These are phyloP conservation scores for Phascolomyces articulosus DNA, from an alignment of 371 early-diverging fungal genomes.

Conservation along the genomic window DNA sequence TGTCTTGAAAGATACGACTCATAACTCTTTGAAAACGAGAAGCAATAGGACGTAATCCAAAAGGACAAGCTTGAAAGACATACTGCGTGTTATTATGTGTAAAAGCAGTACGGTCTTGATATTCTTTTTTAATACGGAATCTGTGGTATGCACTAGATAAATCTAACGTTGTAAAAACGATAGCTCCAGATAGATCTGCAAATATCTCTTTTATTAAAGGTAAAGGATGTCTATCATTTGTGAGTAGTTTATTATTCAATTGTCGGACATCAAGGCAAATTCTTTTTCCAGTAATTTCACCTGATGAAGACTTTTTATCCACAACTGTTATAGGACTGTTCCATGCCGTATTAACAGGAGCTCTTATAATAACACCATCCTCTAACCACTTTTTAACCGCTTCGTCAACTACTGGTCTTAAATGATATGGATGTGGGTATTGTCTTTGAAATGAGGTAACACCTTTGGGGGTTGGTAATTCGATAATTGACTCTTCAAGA, in stretches of 20 bases:
- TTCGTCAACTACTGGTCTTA: neutral
- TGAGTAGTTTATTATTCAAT: neutral
- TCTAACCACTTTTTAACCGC: conserved; percentile 4
- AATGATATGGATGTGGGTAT: too few relatives aligned
- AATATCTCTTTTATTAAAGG: conserved; percentile 5
- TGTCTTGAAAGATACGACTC: too few relatives aligned
- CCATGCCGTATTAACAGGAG: conserved; percentile 12
- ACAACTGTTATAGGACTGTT: conserved; percentile 26
- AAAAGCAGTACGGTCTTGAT: conserved; percentile 4
- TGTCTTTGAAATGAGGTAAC: neutral
- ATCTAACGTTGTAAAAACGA: neutral
- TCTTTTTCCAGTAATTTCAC: neutral
- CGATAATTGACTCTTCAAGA: neutral
- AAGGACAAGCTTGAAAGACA: neutral
- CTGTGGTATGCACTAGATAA: conserved; percentile 5
- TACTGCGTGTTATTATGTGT: neutral
- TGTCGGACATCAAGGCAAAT: neutral
- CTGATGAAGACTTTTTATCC: neutral
- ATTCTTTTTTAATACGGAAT: neutral
- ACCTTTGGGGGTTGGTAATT: neutral
- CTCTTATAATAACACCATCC: conserved; percentile 5
- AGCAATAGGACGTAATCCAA: neutral
- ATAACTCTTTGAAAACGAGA: conserved; percentile 6
- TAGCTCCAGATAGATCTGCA: neutral
- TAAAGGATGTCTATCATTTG: conserved; percentile 1